Evolutionary conservation across 129 eudicot genomes (phyloP).

Genomic region (Chrysanthemum makinoi): DNA sequence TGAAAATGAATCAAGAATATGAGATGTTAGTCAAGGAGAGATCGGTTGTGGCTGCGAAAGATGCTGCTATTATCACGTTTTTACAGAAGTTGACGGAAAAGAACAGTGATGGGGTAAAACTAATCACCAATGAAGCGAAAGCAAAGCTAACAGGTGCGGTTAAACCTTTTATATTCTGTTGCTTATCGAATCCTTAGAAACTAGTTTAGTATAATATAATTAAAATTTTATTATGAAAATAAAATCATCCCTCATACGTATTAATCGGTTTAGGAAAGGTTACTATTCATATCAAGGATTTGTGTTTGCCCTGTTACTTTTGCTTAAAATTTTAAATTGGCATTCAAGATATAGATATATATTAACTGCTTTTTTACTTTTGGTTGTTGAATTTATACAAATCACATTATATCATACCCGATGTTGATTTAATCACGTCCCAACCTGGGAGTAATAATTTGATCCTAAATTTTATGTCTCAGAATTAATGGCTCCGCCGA

Average conservation of each 20-base stretch:
- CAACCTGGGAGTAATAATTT: no score
- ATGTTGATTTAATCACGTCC: no score
- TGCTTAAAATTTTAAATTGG: no score
- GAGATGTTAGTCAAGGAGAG: constrained; percentile 43
- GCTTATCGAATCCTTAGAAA: neutral
- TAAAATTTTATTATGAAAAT: no score
- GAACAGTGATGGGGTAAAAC: neutral
- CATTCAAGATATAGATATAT: no score
- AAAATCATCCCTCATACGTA: no score
- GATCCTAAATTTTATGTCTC: neutral
- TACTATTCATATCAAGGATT: no score
- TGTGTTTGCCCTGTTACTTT: no score
- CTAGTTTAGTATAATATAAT: neutral
- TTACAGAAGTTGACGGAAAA: constrained; percentile 42
- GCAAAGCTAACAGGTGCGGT: constrained; percentile 14
- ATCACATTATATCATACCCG: no score
- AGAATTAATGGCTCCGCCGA: constrained; percentile 9
- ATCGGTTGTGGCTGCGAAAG: constrained; percentile 34
- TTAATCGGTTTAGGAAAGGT: no score
- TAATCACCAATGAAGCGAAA: constrained; percentile 5
- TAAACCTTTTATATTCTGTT: neutral
- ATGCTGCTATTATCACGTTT: constrained; percentile 39
- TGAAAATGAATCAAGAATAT: constrained; percentile 40
- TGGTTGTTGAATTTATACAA: no score
- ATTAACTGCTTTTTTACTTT: no score